Evolutionary conservation across 2,329 filamentous ascomycete genomes (phyloP), one percentile per base, ranked within the genome.

Genomic region (Pezicula neosporulosa): DNA sequence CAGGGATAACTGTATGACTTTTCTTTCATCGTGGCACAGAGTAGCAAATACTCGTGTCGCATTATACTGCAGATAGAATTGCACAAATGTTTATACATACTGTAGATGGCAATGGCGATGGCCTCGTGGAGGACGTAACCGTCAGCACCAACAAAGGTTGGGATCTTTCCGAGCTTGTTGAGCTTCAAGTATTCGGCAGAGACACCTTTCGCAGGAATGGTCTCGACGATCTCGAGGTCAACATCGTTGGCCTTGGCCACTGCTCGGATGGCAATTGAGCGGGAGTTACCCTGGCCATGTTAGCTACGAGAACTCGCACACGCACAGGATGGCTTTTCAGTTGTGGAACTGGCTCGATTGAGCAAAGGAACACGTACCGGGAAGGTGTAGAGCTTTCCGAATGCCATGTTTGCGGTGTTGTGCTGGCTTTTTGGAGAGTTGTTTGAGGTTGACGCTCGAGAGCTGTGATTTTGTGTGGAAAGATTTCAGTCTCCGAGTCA

Each of bases 201-300:
- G 63, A 87, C 75, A 66, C 77, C 80, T 64, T 85, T 85, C 60
- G 73, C 73, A 58, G 82, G 78, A 70, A 86, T 77, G 59, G 85
- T 87, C 66, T 88, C 76, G 63, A 94, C 87, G 61, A 92, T 74
- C 76, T 97, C 90, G 65, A 99, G 74, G 62, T 97, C 91, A 70
- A 99, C 83, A 72, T 88, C 86, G 78, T 97, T 97, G 78, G 90
- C 91, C 87, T 99, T 97, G 67, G 94, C 94, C 70, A 97, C 90
- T 66, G 90, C 92, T 73, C 87, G 84, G 75, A 96, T 89, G 72
- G 86, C 86, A 68, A 87, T 89, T 74, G 87, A 89, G 80, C 93
- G 92, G 75, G 89, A 80, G 83, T 97, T 96, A 71, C 81, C 83
- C 92, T 97, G 57, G 49, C 47, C 50, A 59, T 56, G 51, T 58